Evolutionary conservation across 2,329 filamentous ascomycete species (phyloP), one percentile per base, ranked within the genome.

Genomic region (Trichoderma pleuroti): DNA sequence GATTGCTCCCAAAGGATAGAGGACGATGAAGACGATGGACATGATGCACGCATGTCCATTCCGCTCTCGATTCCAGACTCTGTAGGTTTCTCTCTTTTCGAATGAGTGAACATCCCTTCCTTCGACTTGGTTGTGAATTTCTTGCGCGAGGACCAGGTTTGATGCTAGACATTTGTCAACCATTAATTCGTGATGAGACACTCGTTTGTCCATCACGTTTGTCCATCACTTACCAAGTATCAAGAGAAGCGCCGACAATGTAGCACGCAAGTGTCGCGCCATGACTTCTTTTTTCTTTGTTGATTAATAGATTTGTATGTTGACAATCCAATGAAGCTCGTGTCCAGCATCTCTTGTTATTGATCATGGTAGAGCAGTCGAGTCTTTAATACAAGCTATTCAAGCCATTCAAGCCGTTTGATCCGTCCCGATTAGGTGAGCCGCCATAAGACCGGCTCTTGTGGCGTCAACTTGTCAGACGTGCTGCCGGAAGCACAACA

Each of bases 21-120:
- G 54, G n/a, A 68, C 54, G 39, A 68, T 60, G 65, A 68, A 68
- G 65, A 68, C 65, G 54, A 68, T 68, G 18, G 65, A 68, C 65
- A 68, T 68, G 54, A 68, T 68, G 36, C 65, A 68, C 16, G 65
- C 65, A 30, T 68, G 65, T 36, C 52, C 65, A 21, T 68, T 68
- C 49, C 65, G 56, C 24, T 68, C 65, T 49, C 65, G 65, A 14
- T 68, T 61, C 65, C 65, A 68, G 9, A 68, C 46, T 61, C 34
- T 68, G 10, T 56, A 66, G 24, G 63, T 39, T 11, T 56, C n/a
- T 21, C 65, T 26, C 14, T 56, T 39, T 16, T 68, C 65, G n/a
- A 49, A 52, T 5, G 36, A 7, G 9, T 60, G 65, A 6, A 16
- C 10, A 26, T 52, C 28, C 52, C 65, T 61, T 10, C 39, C 6